Percentiles rank a stretch among this genome's conserved stretches.
These are phyloP conservation scores for Microsporum audouinii DNA, from an alignment of 2,329 filamentous ascomycete species.

Conservation along the genomic window DNA sequence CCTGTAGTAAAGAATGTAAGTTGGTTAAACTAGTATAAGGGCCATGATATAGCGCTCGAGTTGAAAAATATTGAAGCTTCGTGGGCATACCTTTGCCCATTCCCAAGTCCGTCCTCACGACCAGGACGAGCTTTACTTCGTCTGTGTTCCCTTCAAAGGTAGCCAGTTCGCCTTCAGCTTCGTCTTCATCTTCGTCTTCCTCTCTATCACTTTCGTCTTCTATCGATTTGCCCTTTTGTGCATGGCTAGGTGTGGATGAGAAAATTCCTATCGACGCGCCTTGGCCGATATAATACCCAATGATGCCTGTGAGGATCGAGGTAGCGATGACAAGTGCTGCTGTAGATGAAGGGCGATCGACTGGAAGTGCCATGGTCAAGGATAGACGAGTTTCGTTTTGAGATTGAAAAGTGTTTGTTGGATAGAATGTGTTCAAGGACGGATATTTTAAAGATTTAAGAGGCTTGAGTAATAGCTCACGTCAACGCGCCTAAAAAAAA, in stretches of 20 bases:
- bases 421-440: not conserved
- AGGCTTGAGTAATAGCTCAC: not conserved
- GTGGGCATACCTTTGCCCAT: constrained; percentile 77
- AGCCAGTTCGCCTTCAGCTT: constrained; percentile 39
- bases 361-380: constrained; percentile 7
- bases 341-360: constrained; percentile 39
- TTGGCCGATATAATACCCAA: constrained; percentile 62
- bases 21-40: not conserved
- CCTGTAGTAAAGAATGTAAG: constrained; percentile 42
- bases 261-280: constrained; percentile 62
- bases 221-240: constrained; percentile 11
- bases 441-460: not conserved
- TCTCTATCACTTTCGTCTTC: constrained; percentile 25
- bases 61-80: not conserved
- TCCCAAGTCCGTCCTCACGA: constrained; percentile 84
- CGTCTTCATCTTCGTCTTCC: constrained; percentile 56
- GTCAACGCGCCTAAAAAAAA: not conserved
- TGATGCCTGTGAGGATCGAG: constrained; percentile 59
- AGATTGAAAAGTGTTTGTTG: not conserved
- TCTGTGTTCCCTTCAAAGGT: constrained; percentile 48
- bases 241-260: constrained; percentile 35
- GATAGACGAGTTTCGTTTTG: not conserved
- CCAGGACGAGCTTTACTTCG: constrained; percentile 88
- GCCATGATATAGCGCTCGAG: not conserved
- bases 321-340: constrained; percentile 58